Evolutionary conservation across 2,329 filamentous ascomycete species (phyloP).

Genomic region (Didymella pomorum): DNA sequence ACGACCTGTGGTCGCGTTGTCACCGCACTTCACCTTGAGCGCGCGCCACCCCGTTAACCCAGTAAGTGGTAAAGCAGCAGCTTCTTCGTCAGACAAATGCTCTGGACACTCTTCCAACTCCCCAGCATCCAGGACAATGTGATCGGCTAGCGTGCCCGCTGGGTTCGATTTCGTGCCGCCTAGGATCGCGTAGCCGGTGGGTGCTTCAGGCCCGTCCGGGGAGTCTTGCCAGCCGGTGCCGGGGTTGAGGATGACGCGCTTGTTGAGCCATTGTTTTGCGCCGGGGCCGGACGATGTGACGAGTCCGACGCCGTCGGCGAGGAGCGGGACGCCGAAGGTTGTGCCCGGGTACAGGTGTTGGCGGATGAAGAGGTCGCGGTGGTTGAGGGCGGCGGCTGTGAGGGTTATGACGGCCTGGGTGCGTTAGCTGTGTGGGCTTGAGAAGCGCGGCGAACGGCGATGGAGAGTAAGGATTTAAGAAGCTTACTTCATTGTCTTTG

Average conservation of each 20-base stretch:
- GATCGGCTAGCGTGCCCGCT: constrained; percentile 78
- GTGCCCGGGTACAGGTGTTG: constrained; percentile 90
- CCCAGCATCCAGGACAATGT: constrained; percentile 69
- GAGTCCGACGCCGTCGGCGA: constrained; percentile 82
- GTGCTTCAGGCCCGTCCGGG: constrained; percentile 75
- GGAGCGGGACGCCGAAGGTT: constrained; percentile 78
- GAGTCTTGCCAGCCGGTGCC: constrained; percentile 77
- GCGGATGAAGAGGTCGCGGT: constrained; percentile 93
- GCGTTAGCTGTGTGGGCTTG: not conserved
- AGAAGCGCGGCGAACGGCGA: too few relatives aligned
- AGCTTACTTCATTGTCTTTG: constrained; percentile 40
- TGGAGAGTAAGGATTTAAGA: too few relatives aligned
- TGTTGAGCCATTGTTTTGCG: constrained; percentile 65
- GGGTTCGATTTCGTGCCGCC: constrained; percentile 72
- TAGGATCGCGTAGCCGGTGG: constrained; percentile 66
- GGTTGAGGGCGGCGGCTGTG: constrained; percentile 84
- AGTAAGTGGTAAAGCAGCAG: constrained; percentile 83
- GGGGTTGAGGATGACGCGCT: constrained; percentile 80
- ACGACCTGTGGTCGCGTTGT: constrained; percentile 66
- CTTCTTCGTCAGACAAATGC: constrained; percentile 77
- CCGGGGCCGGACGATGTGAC: constrained; percentile 71
- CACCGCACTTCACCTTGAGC: constrained; percentile 76
- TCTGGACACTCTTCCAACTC: constrained; percentile 80
- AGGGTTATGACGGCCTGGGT: constrained; percentile 76
- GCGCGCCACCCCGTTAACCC: constrained; percentile 91